Base-by-base conservation (phyloP, 306 rosid genomes). In the Mucuna pruriens region DNA sequence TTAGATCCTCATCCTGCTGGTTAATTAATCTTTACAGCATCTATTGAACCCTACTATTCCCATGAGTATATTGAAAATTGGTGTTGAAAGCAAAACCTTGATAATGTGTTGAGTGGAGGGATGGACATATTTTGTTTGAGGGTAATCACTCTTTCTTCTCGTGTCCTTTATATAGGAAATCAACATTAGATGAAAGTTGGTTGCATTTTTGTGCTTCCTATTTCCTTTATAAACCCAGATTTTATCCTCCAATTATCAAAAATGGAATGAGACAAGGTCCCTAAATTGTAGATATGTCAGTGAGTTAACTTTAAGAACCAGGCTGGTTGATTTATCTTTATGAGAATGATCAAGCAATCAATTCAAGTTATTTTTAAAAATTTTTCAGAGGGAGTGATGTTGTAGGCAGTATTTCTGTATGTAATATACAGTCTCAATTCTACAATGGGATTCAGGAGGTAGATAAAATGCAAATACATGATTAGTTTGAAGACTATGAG, bases 81-180 rank as follows among this genome's bases (percentile, higher is more conserved):
- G 54, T 61, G 66, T 80, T 48, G 33, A 72, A 45, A 61, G 74
- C 72, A 62, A 46, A 62, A 63, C 74, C 64, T 54, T 7, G 45
- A 49, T 48, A 23, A 26, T 68, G 16, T n/a, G 34, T 11, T n/a
- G 68, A 42, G 48, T 57, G 23, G 34, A 25, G 69, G 44, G 66
- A 66, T 80, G 15, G 16, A 9, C 38, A 46, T 60, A 48, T 48
- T 44, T 48, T 80, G 46, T 48, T 60, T 29, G 9, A 63, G 31
- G 48, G 33, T 13, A 23, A 10, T 38, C 58, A 40, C 48, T 64
- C 39, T 7, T 25, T n/a, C 15, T 62, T 45, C 45, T 58, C 1
- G 34, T 22, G 44, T 36, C 65, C 73, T 57, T 66, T 34, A 20
- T 54, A 1, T 68, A 16, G 55, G 44, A 60, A 38, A 61, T 77